Conservation (phyloP, 2,329 filamentous ascomycete species). For the Hypoxylon sp. region DNA sequence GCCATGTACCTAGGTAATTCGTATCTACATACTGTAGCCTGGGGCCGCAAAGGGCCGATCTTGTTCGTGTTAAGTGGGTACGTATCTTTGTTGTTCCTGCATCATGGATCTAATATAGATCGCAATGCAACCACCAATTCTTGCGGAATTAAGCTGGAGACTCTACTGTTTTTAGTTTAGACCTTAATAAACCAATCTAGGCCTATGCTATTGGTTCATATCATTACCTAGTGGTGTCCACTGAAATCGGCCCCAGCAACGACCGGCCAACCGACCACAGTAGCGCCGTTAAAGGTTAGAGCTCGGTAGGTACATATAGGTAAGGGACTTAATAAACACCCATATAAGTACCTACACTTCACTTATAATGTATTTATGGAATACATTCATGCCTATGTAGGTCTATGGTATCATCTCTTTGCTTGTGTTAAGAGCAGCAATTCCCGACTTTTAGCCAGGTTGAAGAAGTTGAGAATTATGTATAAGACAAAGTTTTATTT, state of each 20-base stretch:
- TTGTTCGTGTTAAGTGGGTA: background rate
- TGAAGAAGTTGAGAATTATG: background rate
- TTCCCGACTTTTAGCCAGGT: no score
- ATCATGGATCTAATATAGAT: conserved; percentile 20
- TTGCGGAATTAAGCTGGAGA: background rate
- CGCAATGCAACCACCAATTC: conserved; percentile 22
- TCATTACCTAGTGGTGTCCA: background rate
- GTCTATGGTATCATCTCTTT: no score
- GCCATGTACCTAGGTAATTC: conserved; percentile 17
- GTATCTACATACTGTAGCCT: conserved; percentile 24
- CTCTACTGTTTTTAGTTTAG: conserved; percentile 16
- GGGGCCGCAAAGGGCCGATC: background rate
- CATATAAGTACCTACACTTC: background rate
- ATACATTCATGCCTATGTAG: no score
- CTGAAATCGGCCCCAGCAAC: conserved; percentile 18
- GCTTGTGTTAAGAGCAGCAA: no score
- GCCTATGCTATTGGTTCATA: background rate
- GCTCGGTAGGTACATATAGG: no score
- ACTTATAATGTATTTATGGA: no score
- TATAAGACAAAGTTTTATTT: no score
- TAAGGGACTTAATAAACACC: background rate
- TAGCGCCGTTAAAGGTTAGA: no score
- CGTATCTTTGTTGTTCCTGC: conserved; percentile 22
- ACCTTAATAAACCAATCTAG: background rate
- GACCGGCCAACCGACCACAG: conserved; percentile 1